Evolutionary conservation across 2,329 filamentous ascomycete genomes (phyloP), one percentile per base, ranked within the genome.

Genomic region (Phoma sp.): DNA sequence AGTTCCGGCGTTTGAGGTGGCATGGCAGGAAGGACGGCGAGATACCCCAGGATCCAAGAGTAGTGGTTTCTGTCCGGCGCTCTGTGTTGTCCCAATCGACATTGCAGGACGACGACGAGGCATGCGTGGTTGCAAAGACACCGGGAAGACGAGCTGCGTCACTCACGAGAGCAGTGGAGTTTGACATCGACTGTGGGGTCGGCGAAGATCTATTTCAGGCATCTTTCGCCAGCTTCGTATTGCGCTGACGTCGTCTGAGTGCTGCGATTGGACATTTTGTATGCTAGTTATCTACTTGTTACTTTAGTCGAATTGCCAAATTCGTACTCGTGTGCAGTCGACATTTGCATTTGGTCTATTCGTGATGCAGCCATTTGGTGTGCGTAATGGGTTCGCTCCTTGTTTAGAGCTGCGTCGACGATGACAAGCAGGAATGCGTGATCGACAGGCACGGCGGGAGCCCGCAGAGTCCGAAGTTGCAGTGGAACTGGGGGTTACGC

Each of bases 181-280:
- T 46, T 27, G 37, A 37, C 19, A 55, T 51, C 32, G 25, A 51
- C 52, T 55, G 52, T 47, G 52, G 45, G 45, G 46, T 51, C 32
- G 52, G 43, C 52, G 48, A 55, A 47, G 52, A 47, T 51, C 46
- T 55, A 55, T 55, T 55, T 55, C 46, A 33, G 52, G 52, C 52
- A 43, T 55, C 41, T 46, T 44, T 47, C 25, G 52, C 22, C 37
- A 55, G 41, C 36, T 41, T 55, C 52, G 52, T 55, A 36, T 51
- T 55, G 41, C 46, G 46, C 52, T 51, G 41, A 55, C 41, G 52
- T 51, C 24, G 46, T 46, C 46, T 37, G 52, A 32, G 12, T 38
- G 52, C 31, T 38, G 41, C 52, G 46, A 39, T 55, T 55, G 47
- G 52, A 38, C 19, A 31, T 46, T 47, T 38, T 46, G 41, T 51